Evolutionary conservation across 75 land plant genomes (phyloP).

Genomic region (Sequoiadendron giganteum): DNA sequence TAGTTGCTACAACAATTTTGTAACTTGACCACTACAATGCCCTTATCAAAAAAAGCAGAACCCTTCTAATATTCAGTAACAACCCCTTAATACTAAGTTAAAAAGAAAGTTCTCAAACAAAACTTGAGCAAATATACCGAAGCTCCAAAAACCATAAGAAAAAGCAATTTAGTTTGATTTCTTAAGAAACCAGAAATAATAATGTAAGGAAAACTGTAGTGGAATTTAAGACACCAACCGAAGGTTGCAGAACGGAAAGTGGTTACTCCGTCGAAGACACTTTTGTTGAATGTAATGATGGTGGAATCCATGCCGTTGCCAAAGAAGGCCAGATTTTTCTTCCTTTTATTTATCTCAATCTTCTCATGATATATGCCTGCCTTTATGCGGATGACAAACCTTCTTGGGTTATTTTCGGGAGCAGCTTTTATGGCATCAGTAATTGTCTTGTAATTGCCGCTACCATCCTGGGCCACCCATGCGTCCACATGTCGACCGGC

Average conservation of each 20-base stretch:
- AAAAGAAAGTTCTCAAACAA: no score
- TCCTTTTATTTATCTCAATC: slow-evolving; percentile 22
- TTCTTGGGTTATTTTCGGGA: slow-evolving; percentile 24
- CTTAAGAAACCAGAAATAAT: neutral
- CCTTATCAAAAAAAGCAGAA: no score
- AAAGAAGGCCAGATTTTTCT: slow-evolving; percentile 21
- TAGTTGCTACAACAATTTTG: no score
- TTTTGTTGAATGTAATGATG: slow-evolving; percentile 34
- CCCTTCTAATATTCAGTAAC: no score
- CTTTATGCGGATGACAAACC: slow-evolving; percentile 51
- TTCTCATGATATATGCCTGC: slow-evolving; percentile 52
- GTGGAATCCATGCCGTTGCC: slow-evolving; percentile 56
- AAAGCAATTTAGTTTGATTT: neutral
- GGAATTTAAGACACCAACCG: slow-evolving; percentile 20
- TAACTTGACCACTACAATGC: no score
- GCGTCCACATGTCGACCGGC: neutral
- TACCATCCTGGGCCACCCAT: slow-evolving; percentile 46
- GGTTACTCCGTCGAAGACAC: slow-evolving; percentile 16
- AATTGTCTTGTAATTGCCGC: slow-evolving; percentile 45
- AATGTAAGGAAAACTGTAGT: neutral
- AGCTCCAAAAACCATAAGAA: neutral
- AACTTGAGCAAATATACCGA: no score
- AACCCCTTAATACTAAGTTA: no score
- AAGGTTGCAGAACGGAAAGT: slow-evolving; percentile 51
- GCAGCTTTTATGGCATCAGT: slow-evolving; percentile 47